Evolutionary conservation across 2,329 filamentous ascomycete genomes (phyloP).

Genomic region (Fusarium duplospermum): DNA sequence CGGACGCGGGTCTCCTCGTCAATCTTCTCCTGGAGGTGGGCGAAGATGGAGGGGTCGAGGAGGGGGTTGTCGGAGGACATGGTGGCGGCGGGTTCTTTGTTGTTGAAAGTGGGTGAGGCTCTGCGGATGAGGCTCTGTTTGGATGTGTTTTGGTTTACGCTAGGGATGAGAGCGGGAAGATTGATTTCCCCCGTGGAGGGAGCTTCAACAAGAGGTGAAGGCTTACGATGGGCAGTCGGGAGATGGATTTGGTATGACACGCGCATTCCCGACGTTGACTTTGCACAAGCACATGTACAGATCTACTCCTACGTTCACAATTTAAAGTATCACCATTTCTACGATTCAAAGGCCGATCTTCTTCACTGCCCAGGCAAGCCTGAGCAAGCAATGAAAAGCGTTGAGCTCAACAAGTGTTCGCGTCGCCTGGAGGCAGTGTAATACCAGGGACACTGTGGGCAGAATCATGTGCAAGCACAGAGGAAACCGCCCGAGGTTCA

Average conservation of each 20-base stretch:
- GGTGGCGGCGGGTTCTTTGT: constrained; percentile 14
- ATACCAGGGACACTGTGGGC: constrained; percentile 55
- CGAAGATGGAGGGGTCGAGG: constrained; percentile 85
- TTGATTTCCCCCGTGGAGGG: constrained; percentile 8
- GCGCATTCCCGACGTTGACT: neutral
- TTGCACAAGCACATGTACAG: neutral
- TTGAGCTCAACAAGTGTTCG: constrained; percentile 43
- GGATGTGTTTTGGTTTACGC: constrained; percentile 20
- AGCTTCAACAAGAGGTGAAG: neutral
- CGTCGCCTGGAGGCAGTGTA: constrained; percentile 56
- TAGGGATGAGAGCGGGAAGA: neutral
- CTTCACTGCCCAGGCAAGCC: constrained; percentile 50
- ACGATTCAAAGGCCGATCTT: constrained; percentile 36
- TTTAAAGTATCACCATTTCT: no score
- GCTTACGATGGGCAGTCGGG: neutral
- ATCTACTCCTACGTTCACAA: no score
- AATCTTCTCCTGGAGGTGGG: constrained; percentile 87
- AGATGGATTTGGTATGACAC: neutral
- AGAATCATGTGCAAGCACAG: constrained; percentile 53
- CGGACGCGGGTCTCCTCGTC: constrained; percentile 86
- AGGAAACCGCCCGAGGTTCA: constrained; percentile 47
- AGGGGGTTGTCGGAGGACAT: constrained; percentile 52
- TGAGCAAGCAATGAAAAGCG: constrained; percentile 49
- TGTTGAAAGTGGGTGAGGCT: constrained; percentile 27
- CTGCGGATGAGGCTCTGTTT: constrained; percentile 31